Evolutionary conservation across 257 asterid species (phyloP).

Genomic region (Craterostigma plantagineum): DNA sequence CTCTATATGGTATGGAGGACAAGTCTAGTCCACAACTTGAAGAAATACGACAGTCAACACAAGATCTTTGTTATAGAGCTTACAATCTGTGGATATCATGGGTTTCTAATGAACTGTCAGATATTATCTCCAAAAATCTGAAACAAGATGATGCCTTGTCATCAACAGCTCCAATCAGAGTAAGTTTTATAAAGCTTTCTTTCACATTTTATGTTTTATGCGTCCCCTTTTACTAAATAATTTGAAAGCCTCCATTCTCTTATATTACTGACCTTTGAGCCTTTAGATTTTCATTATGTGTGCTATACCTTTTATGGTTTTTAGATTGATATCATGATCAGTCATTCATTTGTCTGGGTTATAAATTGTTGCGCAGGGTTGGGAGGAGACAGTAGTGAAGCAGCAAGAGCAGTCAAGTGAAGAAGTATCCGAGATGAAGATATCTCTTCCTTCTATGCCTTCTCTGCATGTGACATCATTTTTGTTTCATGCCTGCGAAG

Average conservation of each 20-base stretch:
- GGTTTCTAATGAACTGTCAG: conserved; percentile 71
- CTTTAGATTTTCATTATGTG: no score
- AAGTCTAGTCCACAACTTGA: conserved; percentile 69
- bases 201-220: no score
- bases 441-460: conserved; percentile 93
- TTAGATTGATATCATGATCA: no score
- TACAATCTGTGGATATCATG: conserved; percentile 84
- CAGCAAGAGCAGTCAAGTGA: conserved; percentile 65
- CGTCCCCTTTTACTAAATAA: neutral
- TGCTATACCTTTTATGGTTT: no score
- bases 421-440: conserved; percentile 64
- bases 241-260: no score
- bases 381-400: conserved; percentile 91
- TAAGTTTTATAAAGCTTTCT: conserved; percentile 18
- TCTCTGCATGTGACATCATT: conserved; percentile 63
- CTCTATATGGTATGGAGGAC: conserved; percentile 70
- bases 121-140: conserved; percentile 38
- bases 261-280: no score
- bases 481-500: conserved; percentile 81
- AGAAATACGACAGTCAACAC: conserved; percentile 53
- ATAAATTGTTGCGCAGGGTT: conserved; percentile 46
- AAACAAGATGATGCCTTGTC: conserved; percentile 69
- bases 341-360: conserved; percentile 8
- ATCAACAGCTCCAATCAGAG: conserved; percentile 57
- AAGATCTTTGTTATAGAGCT: conserved; percentile 68